Base-by-base conservation (phyloP, 2,329 filamentous ascomycete species). In the Coniella lustricola region DNA sequence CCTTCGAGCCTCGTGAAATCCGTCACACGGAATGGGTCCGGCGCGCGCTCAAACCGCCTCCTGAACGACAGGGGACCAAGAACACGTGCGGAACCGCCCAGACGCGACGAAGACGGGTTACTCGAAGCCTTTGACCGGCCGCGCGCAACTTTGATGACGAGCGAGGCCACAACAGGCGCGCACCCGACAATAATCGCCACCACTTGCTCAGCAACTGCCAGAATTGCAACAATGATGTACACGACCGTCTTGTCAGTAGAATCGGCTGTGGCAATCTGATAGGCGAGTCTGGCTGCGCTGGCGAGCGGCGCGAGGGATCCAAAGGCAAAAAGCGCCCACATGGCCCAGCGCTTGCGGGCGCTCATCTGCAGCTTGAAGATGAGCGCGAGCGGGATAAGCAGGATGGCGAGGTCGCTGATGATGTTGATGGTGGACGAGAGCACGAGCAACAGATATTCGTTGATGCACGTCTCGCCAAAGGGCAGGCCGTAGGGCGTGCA, bases 291-390 rank as follows among this genome's bases (percentile, higher is more conserved):
- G 16, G 58, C 54, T 12, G 61, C 48, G 47, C 59, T 60, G 32
- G 55, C 54, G 9, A 61, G 25, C 1, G 57, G 54, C n/a, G 59
- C 58, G 44, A 64, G 49, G 16, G 61, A 54, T 1, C 62, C 61
- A 18, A 65, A 57, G 12, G 56, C 56, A 29, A 65, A 60, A 17
- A 66, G 51, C 9, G 55, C 50, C 51, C 57, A 59, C 3, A 65
- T 57, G 8, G 58, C 59, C 46, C 56, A 55, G 44, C 64, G 65
- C 34, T 57, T 58, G 22, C 48, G 54, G n/a, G 46, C 38, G 12
- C 54, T 56, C 46, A 60, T 59, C 13, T 62, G 56, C 8, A 66
- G 52, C 21, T 58, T 57, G 42, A 56, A 54, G n/a, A 65, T 54
- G 4, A 60, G 59, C 9, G 58, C 56, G 16, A 60, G 56, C 1